phyloP scores from a whole-genome alignment of 352 stramenopile genomes.

The Saprolegnia diclina region DNA sequence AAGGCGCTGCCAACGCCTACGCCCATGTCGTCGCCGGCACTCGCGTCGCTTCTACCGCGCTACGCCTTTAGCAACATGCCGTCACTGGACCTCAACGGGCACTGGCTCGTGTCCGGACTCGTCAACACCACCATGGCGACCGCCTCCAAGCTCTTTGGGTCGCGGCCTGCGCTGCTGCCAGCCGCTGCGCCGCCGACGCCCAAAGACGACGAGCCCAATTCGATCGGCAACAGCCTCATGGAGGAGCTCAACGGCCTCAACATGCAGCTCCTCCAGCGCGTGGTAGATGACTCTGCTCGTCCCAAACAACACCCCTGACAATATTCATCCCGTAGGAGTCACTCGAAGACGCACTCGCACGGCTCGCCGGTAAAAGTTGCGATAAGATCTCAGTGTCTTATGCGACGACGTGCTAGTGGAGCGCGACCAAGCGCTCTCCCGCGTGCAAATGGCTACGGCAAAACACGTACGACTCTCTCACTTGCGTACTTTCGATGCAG shows the following conservation, averaged over 20 bases:
- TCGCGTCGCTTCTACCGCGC: neutral
- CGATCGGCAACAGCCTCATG: slow-evolving; percentile 50
- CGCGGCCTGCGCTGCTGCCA: slow-evolving; percentile 28
- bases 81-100: slow-evolving; percentile 14
- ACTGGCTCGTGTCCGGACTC: slow-evolving; percentile 57
- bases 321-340: slow-evolving; percentile 41
- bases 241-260: slow-evolving; percentile 81
- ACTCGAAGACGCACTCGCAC: slow-evolving; percentile 61
- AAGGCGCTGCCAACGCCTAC: slow-evolving; percentile 7
- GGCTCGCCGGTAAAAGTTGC: slow-evolving; percentile 59
- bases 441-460: slow-evolving; percentile 45
- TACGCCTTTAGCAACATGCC: neutral
- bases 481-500: neutral
- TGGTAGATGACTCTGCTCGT: slow-evolving; percentile 37
- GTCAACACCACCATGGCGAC: slow-evolving; percentile 35
- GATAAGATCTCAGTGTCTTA: too few relatives aligned
- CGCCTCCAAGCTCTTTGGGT: slow-evolving; percentile 49
- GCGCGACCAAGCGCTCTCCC: slow-evolving; percentile 67
- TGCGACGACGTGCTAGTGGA: slow-evolving; percentile 38
- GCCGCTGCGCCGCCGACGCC: neutral
- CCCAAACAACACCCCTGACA: neutral
- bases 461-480: neutral
- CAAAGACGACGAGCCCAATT: neutral
- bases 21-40: slow-evolving; percentile 7
- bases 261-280: slow-evolving; percentile 72